phyloP scores from a whole-genome alignment of 495 filamentous ascomycete species.

The Xylaria telfairii region DNA sequence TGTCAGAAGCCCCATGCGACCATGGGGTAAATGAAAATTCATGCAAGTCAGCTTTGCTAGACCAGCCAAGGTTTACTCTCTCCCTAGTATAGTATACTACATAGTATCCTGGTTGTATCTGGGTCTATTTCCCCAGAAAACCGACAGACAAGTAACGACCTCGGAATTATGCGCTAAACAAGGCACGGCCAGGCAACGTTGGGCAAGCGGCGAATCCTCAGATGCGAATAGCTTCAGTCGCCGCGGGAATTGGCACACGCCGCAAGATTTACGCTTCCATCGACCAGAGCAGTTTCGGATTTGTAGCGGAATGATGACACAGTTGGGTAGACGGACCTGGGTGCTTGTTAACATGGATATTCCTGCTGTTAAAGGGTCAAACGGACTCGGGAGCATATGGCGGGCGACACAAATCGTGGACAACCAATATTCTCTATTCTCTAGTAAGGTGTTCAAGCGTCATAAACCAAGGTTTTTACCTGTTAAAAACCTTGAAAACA shows the following conservation, averaged over 20 bases:
- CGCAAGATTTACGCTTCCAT: not conserved
- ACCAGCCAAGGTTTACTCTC: not conserved
- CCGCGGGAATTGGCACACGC: not conserved
- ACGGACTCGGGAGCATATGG: too few relatives aligned
- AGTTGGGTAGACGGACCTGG: not conserved
- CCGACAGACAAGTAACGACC: not conserved
- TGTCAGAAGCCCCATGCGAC: not conserved
- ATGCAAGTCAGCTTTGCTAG: conserved; percentile 6
- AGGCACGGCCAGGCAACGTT: not conserved
- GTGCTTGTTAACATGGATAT: too few relatives aligned
- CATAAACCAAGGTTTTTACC: not conserved
- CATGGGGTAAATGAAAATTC: not conserved
- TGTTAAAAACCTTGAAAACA: not conserved
- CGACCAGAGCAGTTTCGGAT: not conserved
- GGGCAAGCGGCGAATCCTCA: not conserved
- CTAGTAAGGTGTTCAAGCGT: not conserved
- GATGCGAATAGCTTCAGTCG: not conserved
- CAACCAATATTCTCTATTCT: not conserved
- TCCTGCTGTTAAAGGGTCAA: too few relatives aligned
- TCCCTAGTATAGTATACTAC: too few relatives aligned
- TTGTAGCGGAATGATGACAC: not conserved
- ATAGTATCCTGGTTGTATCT: too few relatives aligned
- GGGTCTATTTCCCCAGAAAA: conserved; percentile 6
- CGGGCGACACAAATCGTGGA: not conserved
- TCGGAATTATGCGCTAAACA: too few relatives aligned